A percentile compares a stretch with the other conserved stretches of the same genome.
Evolutionary conservation across 129 eudicot species (phyloP).

Genomic region (Dittrichia graveolens): DNA sequence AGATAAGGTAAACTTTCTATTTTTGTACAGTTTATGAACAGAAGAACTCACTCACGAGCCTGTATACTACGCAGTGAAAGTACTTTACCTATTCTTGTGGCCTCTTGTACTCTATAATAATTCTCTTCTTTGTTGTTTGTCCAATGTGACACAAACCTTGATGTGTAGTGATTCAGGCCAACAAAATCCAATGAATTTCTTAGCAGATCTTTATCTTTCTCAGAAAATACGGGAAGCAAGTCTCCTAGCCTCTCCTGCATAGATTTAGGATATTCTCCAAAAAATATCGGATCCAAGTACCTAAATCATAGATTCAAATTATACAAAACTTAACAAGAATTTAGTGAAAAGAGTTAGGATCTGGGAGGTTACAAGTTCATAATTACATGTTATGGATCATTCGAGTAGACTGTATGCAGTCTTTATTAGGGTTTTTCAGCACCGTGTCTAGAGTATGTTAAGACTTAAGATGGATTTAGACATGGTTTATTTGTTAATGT

Average conservation of each 20-base stretch:
- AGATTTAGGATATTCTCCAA: constrained; percentile 71
- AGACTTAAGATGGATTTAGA: too few relatives aligned
- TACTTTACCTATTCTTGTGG: constrained; percentile 49
- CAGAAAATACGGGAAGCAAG: constrained; percentile 57
- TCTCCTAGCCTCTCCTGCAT: constrained; percentile 73
- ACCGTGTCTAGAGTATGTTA: too few relatives aligned
- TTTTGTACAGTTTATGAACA: neutral
- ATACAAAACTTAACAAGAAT: neutral
- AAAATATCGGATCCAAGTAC: constrained; percentile 77
- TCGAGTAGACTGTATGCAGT: too few relatives aligned
- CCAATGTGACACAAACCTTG: constrained; percentile 57
- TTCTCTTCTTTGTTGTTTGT: constrained; percentile 38
- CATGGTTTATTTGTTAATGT: too few relatives aligned
- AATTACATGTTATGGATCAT: too few relatives aligned
- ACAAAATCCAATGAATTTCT: constrained; percentile 61
- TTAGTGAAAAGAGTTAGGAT: neutral
- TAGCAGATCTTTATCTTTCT: constrained; percentile 55
- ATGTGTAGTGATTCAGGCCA: constrained; percentile 76
- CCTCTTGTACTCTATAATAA: constrained; percentile 56
- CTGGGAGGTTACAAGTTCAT: too few relatives aligned
- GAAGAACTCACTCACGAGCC: neutral
- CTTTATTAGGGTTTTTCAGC: too few relatives aligned
- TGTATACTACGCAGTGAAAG: constrained; percentile 2
- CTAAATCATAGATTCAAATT: constrained; percentile 32
- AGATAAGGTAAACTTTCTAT: constrained; percentile 13